Conservation (phyloP, 768 basidiomycete species). For the Paxillus involutus region DNA sequence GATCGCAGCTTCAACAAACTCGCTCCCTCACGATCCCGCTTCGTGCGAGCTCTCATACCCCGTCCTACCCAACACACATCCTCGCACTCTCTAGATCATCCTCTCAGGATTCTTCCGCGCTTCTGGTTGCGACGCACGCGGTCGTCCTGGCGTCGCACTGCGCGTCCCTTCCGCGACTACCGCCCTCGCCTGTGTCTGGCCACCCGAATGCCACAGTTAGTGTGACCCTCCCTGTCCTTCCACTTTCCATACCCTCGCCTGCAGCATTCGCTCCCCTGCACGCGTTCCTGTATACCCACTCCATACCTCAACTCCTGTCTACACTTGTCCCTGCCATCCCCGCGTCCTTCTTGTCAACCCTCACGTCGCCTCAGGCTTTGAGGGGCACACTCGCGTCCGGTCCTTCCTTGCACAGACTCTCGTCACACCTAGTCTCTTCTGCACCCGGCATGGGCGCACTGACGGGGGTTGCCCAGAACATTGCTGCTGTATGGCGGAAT, state of each 20-base stretch:
- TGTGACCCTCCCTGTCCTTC: slow-evolving; percentile 58
- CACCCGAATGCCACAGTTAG: slow-evolving; percentile 31
- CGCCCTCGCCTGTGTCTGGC: slow-evolving; percentile 36
- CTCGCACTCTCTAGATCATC: slow-evolving; percentile 42
- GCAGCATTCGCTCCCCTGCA: slow-evolving; percentile 58
- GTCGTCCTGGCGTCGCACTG: slow-evolving; percentile 71
- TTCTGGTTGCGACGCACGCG: slow-evolving; percentile 68
- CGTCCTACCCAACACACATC: slow-evolving; percentile 49
- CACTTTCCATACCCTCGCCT: slow-evolving; percentile 63
- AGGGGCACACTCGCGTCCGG: slow-evolving; percentile 48
- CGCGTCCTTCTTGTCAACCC: slow-evolving; percentile 28
- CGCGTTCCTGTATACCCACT: slow-evolving; percentile 67
- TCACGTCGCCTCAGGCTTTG: slow-evolving; percentile 30
- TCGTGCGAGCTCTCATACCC: slow-evolving; percentile 24
- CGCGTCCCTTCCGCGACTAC: slow-evolving; percentile 58
- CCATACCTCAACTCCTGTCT: slow-evolving; percentile 47
- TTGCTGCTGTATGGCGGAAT: slow-evolving; percentile 75
- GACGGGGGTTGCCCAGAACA: slow-evolving; percentile 43
- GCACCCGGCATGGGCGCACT: slow-evolving; percentile 46
- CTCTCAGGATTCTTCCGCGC: slow-evolving; percentile 30
- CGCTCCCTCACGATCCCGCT: slow-evolving; percentile 30
- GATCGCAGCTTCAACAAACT: slow-evolving; percentile 32
- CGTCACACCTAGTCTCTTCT: slow-evolving; percentile 49
- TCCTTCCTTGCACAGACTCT: slow-evolving; percentile 53
- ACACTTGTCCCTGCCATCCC: slow-evolving; percentile 42